Evolutionary conservation across 2,329 filamentous ascomycete genomes (phyloP).

Genomic region (Clonostachys rosea): DNA sequence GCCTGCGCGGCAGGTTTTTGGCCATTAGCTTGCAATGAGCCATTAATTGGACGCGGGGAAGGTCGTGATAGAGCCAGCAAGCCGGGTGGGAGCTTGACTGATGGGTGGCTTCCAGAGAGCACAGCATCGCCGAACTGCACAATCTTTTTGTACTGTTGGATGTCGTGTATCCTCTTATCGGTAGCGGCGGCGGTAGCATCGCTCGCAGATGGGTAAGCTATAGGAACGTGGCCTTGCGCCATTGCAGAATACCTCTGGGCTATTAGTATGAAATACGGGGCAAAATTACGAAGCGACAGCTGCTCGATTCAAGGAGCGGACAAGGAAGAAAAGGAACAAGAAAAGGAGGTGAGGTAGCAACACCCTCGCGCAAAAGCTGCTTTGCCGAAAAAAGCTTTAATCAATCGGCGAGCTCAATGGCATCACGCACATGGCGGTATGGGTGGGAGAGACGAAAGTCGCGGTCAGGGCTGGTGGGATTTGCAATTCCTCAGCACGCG

Average conservation of each 20-base stretch:
- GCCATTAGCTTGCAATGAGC: background rate
- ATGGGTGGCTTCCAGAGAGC: slow-evolving; percentile 69
- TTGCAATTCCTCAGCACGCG: too few relatives aligned
- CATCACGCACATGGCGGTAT: too few relatives aligned
- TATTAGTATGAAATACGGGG: too few relatives aligned
- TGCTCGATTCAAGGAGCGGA: too few relatives aligned
- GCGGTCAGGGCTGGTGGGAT: too few relatives aligned
- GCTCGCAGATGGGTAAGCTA: slow-evolving; percentile 7
- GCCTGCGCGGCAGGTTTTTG: background rate
- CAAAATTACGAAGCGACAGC: too few relatives aligned
- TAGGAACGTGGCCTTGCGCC: slow-evolving; percentile 14
- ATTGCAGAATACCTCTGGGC: slow-evolving; percentile 7
- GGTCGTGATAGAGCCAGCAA: background rate
- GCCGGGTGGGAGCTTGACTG: slow-evolving; percentile 47
- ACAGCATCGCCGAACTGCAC: slow-evolving; percentile 76
- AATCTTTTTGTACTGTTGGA: slow-evolving; percentile 74
- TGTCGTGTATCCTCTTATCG: slow-evolving; percentile 48
- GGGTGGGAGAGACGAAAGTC: too few relatives aligned
- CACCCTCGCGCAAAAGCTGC: too few relatives aligned
- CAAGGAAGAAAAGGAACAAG: too few relatives aligned
- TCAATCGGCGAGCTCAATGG: too few relatives aligned
- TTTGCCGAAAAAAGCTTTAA: too few relatives aligned
- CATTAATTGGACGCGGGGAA: background rate
- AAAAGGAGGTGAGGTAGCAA: too few relatives aligned
- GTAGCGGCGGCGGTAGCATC: slow-evolving; percentile 18